These are phyloP conservation scores for Acmispon strigosus DNA, from an alignment of 306 rosid genomes.

Conservation along the genomic window DNA sequence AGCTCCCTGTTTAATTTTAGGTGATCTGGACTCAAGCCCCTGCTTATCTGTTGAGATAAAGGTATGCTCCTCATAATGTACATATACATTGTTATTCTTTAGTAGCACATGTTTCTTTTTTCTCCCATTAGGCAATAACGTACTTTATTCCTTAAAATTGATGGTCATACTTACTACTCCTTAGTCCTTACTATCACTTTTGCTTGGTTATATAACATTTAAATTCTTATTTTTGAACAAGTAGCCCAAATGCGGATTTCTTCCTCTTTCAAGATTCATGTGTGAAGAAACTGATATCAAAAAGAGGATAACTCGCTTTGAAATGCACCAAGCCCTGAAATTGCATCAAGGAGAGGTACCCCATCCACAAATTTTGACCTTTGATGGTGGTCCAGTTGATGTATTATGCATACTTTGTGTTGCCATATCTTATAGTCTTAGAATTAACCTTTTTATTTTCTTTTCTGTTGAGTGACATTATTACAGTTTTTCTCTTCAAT, in stretches of 20 bases:
- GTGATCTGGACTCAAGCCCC: conserved; percentile 37
- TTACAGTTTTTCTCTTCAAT: neutral
- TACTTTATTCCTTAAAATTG: neutral
- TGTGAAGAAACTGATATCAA: conserved; percentile 61
- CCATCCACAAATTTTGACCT: neutral
- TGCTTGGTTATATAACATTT: conserved; percentile 5
- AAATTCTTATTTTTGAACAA: conserved; percentile 16
- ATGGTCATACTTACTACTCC: conserved; percentile 5
- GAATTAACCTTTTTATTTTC: neutral
- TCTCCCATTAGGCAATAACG: neutral
- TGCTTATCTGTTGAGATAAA: conserved; percentile 90
- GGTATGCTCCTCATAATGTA: conserved; percentile 30
- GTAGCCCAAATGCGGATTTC: conserved; percentile 94
- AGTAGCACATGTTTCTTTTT: neutral
- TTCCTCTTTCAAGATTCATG: conserved; percentile 75
- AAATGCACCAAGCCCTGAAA: conserved; percentile 95
- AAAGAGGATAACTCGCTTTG: conserved; percentile 61
- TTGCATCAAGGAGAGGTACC: conserved; percentile 75
- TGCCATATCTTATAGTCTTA: conserved; percentile 13
- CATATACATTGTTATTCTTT: neutral
- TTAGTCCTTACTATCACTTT: neutral
- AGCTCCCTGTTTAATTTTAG: conserved; percentile 40
- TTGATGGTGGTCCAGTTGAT: neutral
- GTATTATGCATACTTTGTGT: neutral
- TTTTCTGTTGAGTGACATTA: neutral